These are phyloP conservation scores for Talaromyces sp. DNA, from an alignment of 2,329 filamentous ascomycete species.

Conservation along the genomic window DNA sequence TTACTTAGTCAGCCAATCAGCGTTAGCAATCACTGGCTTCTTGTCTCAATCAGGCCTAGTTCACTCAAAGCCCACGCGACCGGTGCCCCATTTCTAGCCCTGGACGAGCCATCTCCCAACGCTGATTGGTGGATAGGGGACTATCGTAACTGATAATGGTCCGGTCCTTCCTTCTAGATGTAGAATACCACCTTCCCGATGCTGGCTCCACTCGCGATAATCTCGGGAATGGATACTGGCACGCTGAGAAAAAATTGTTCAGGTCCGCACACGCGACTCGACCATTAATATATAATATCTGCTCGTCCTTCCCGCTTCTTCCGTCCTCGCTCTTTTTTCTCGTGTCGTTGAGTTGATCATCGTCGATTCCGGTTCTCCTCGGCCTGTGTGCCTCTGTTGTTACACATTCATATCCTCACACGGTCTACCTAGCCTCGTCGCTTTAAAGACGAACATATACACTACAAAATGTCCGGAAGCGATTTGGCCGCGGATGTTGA, in stretches of 20 bases:
- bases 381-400: not conserved
- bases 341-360: not conserved
- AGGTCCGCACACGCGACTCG: constrained; percentile 6
- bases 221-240: not conserved
- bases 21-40: not conserved
- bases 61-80: constrained; percentile 9
- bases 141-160: constrained; percentile 4
- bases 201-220: not conserved
- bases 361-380: not conserved
- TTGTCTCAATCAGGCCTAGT: not conserved
- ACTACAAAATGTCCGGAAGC: constrained; percentile 7
- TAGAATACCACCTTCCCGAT: constrained; percentile 1
- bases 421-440: not conserved
- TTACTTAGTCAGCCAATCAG: not conserved
- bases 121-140: not conserved
- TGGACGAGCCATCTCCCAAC: not conserved
- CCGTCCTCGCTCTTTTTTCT: not conserved
- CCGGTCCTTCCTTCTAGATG: constrained; percentile 12
- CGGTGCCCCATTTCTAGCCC: not conserved
- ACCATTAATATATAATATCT: not conserved
- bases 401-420: not conserved
- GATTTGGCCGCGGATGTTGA: constrained; percentile 27
- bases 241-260: not conserved
- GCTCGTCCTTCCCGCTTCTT: not conserved
- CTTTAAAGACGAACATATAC: not conserved